Percentiles rank a stretch among this genome's conserved stretches.
These are phyloP conservation scores for Fusarium chlamydosporum DNA, from an alignment of 2,329 filamentous ascomycete species.

Conservation along the genomic window DNA sequence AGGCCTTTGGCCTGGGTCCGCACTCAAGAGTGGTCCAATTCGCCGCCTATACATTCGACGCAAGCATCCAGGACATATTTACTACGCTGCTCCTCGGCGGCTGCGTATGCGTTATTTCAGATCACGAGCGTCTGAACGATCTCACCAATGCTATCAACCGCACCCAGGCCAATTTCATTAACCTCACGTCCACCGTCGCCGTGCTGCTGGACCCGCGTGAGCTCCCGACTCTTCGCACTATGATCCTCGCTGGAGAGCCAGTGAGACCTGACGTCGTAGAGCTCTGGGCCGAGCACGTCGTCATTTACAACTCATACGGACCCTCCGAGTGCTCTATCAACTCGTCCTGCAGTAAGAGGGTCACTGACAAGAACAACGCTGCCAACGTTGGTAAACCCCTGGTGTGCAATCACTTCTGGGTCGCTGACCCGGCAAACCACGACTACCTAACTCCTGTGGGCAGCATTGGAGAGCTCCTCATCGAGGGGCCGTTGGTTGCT, in stretches of 20 bases:
- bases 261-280: constrained; percentile 13
- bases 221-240: constrained; percentile 15
- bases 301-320: constrained; percentile 16
- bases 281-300: constrained; percentile 12
- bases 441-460: constrained; percentile 13
- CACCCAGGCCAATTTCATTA: constrained; percentile 15
- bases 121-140: constrained; percentile 62
- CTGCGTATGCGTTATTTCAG: constrained; percentile 67
- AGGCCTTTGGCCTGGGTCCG: constrained; percentile 16
- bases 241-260: constrained; percentile 18
- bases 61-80: constrained; percentile 30
- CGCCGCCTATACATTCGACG: constrained; percentile 46
- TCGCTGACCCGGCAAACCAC: constrained; percentile 13
- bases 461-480: constrained; percentile 17
- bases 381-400: constrained; percentile 18
- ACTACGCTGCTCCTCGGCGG: constrained; percentile 54
- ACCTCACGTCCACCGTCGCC: constrained; percentile 14
- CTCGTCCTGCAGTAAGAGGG: constrained; percentile 19
- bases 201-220: constrained; percentile 12
- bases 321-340: constrained; percentile 14
- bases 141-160: constrained; percentile 29
- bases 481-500: constrained; percentile 17
- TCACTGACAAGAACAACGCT: constrained; percentile 15
- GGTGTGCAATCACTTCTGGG: constrained; percentile 16
- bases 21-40: constrained; percentile 42